Evolutionary conservation across 345 rosid genomes (phyloP).

Genomic region (Luvunga scandens): DNA sequence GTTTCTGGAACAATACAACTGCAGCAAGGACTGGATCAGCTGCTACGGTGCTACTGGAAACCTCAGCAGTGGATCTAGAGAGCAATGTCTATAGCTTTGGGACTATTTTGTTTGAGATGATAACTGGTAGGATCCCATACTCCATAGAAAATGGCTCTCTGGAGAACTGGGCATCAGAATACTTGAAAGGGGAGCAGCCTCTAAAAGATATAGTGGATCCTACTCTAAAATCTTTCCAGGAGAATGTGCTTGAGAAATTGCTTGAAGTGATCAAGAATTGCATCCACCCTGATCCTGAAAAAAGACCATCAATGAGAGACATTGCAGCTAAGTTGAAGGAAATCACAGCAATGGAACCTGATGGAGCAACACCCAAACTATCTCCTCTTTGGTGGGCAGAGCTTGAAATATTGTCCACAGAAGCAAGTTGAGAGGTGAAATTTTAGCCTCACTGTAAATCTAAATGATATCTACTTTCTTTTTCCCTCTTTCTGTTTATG

Average conservation of each 20-base stretch:
- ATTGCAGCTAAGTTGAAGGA: constrained; percentile 56
- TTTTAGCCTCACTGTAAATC: neutral
- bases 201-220: constrained; percentile 62
- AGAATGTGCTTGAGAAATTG: constrained; percentile 49
- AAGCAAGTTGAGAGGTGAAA: constrained; percentile 33
- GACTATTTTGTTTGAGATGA: constrained; percentile 63
- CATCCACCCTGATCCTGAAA: constrained; percentile 50
- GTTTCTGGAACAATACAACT: constrained; percentile 46
- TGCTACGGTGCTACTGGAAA: constrained; percentile 41
- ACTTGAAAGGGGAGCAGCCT: constrained; percentile 39
- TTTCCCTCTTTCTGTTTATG: neutral
- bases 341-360: constrained; percentile 72
- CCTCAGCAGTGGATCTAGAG: constrained; percentile 34
- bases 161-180: constrained; percentile 44
- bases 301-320: constrained; percentile 61
- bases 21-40: constrained; percentile 44
- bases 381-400: constrained; percentile 99
- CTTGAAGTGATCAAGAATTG: constrained; percentile 62
- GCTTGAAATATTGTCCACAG: constrained; percentile 75
- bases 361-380: constrained; percentile 63
- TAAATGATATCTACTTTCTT: neutral
- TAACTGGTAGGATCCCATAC: constrained; percentile 69
- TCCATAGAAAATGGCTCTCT: constrained; percentile 36
- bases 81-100: constrained; percentile 71
- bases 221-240: constrained; percentile 52